These are phyloP conservation scores for Ramularia endophylla DNA, from an alignment of 2,329 filamentous ascomycete genomes.

Conservation along the genomic window DNA sequence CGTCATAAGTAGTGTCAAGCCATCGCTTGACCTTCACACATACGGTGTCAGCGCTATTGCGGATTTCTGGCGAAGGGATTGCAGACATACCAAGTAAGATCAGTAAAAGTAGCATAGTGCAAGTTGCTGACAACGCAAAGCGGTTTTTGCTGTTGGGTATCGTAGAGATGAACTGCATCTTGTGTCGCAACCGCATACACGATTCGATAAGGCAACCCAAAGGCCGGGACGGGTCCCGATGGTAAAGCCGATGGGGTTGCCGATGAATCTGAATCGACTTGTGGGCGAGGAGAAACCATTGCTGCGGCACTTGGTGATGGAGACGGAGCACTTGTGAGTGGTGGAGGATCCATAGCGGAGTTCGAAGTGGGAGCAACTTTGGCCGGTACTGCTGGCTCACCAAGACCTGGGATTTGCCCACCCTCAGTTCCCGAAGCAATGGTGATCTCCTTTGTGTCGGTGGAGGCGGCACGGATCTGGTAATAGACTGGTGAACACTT, in stretches of 20 bases:
- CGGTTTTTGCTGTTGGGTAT: conserved; percentile 93
- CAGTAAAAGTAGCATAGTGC: conserved; percentile 95
- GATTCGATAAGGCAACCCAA: conserved; percentile 85
- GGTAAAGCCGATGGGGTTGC: conserved; percentile 48
- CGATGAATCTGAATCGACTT: conserved; percentile 46
- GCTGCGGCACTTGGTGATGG: conserved; percentile 45
- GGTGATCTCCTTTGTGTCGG: conserved; percentile 78
- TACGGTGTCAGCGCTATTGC: too few species aligned
- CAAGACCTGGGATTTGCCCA: conserved; percentile 71
- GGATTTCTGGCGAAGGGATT: conserved; percentile 5
- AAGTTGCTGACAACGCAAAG: conserved; percentile 94
- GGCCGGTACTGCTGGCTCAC: conserved; percentile 64
- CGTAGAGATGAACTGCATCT: conserved; percentile 89
- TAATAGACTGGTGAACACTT: conserved; percentile 91
- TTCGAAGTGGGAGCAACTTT: conserved; percentile 52
- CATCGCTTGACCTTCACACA: conserved; percentile 71
- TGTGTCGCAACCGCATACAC: conserved; percentile 96
- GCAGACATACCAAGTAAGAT: conserved; percentile 75
- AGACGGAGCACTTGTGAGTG: conserved; percentile 51
- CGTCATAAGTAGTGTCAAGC: conserved; percentile 79
- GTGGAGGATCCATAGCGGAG: conserved; percentile 78
- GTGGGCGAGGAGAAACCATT: conserved; percentile 46
- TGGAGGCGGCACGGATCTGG: conserved; percentile 60
- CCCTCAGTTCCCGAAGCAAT: conserved; percentile 90
- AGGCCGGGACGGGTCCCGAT: conserved; percentile 53